Conservation (phyloP, 805 yeast species). For the Candida pseudoglaebosa region DNA sequence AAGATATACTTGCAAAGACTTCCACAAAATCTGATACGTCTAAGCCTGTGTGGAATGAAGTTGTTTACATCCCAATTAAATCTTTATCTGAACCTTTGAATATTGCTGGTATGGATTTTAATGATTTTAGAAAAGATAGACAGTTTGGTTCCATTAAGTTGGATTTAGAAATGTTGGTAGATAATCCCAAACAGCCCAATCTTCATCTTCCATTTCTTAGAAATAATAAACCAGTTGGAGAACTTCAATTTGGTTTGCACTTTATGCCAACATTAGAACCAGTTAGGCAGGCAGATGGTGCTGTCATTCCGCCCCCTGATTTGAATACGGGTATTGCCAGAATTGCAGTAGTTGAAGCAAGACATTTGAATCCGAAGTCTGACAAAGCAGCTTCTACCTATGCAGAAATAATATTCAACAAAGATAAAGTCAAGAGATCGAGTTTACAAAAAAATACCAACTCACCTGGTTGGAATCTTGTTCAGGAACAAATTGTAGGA, state of each 20-base stretch:
- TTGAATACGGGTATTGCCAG: conserved; percentile 88
- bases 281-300: conserved; percentile 69
- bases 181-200: conserved; percentile 46
- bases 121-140: conserved; percentile 77
- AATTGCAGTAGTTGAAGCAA: conserved; percentile 61
- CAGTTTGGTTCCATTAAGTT: conserved; percentile 72
- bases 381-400: conserved; percentile 54
- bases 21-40: conserved; percentile 62
- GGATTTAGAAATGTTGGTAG: conserved; percentile 64
- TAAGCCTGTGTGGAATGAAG: conserved; percentile 83
- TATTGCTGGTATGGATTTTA: conserved; percentile 69
- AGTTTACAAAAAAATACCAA: conserved; percentile 55
- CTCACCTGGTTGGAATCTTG: conserved; percentile 62
- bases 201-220: conserved; percentile 58
- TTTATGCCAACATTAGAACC: conserved; percentile 73
- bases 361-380: conserved; percentile 43
- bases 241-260: conserved; percentile 62
- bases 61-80: conserved; percentile 61
- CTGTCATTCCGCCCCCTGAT: conserved; percentile 81
- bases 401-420: conserved; percentile 68
- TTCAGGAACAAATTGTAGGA: conserved; percentile 63
- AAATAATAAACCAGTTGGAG: conserved; percentile 83
- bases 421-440: conserved; percentile 56
- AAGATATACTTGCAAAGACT: conserved; percentile 59
- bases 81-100: conserved; percentile 80